Evolutionary conservation across 768 basidiomycete genomes (phyloP).

Genomic region (Phlebiopsis gigantea): DNA sequence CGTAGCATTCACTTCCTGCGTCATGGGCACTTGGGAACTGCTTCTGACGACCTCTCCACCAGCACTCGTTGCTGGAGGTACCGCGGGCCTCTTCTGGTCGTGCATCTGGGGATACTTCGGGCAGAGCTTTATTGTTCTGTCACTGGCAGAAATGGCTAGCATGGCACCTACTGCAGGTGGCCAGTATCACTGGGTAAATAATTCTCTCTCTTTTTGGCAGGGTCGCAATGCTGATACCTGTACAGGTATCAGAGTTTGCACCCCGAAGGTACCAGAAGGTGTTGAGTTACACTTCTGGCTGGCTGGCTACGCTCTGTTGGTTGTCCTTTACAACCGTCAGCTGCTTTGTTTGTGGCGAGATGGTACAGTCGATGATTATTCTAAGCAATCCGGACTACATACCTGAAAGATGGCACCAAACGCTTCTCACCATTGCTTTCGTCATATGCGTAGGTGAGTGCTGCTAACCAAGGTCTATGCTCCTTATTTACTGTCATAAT

Average conservation of each 20-base stretch:
- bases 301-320: neutral
- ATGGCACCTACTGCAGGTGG: slow-evolving; percentile 3
- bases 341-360: neutral
- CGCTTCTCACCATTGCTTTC: neutral
- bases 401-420: slow-evolving; percentile 2
- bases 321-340: neutral
- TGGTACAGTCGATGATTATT: neutral
- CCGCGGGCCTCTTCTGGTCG: slow-evolving; percentile 2
- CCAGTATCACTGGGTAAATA: slow-evolving; percentile 1
- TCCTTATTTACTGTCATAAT: neutral
- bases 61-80: slow-evolving; percentile 1
- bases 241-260: slow-evolving; percentile 2
- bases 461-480: neutral
- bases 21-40: slow-evolving; percentile 5
- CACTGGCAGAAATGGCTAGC: slow-evolving; percentile 1
- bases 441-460: neutral
- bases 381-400: neutral
- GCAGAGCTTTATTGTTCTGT: neutral
- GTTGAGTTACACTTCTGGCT: slow-evolving; percentile 1
- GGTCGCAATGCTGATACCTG: neutral
- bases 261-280: slow-evolving; percentile 1
- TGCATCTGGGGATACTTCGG: slow-evolving; percentile 1
- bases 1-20: neutral
- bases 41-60: neutral
- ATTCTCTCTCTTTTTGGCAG: neutral